Evolutionary conservation across 306 rosid genomes (phyloP), one percentile per base, ranked within the genome.

Genomic region (Prunus padus): DNA sequence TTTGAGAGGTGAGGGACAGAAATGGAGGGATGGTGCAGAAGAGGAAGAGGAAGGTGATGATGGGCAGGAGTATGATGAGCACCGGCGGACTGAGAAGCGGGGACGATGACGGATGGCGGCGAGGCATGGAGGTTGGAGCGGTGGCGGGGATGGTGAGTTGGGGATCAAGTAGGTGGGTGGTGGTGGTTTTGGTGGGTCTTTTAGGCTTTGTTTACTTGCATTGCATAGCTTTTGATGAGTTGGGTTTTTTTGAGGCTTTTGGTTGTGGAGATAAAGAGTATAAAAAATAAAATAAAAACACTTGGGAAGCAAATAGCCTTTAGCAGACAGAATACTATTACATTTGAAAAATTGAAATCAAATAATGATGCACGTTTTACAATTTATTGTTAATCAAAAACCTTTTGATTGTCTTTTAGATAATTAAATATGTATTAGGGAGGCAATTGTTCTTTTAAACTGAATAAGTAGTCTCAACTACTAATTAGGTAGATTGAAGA

Each of bases 21-120:
- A 92, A 62, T 0, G 91, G 87, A 50, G 93, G 95, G 57, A 94
- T 61, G 11, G 88, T 70, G 61, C 83, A 62, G 85, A 90, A 85
- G 71, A 94, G 84, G 79, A 94, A 47, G 8, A 86, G 14, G 0
- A 87, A 57, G 60, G 76, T 50, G 26, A 86, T 9, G 72, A 87
- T 86, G 4, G 97, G 97, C 5, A 91, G 52, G 55, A 91, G 89
- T 47, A 94, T 80, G 71, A 94, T 90, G 6, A 94, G 84, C 0
- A 91, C 74, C 4, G 97, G 97, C 15, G 84, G 88, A 74, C 86
- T 76, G n/a, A 89, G 74, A 33, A 89, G 26, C 2, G 92, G 89
- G 40, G 92, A 78, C 0, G 85, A 44, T 2, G 87, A 20, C 28
- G 82, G 77, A 44, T 76, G 84, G 67, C 78, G 87, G 80, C 45